Percentiles rank a stretch among this genome's conserved stretches.
phyloP scores from a whole-genome alignment of 805 yeast species.

The Brettanomyces naardenensis region DNA sequence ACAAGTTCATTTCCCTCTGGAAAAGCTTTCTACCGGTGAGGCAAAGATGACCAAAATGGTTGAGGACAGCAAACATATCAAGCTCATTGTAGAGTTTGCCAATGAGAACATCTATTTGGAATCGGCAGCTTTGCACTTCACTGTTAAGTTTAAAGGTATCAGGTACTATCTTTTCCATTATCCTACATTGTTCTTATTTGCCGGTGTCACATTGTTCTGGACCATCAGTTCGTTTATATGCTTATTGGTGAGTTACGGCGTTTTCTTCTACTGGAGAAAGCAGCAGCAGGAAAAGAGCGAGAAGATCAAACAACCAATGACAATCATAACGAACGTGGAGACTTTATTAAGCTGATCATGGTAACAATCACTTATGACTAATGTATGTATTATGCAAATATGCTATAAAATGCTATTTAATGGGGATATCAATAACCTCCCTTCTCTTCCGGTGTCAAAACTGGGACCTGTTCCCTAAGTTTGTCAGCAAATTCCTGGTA shows the following conservation, averaged over 20 bases:
- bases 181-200: conserved; percentile 24
- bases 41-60: background rate
- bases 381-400: background rate
- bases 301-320: background rate
- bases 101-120: conserved; percentile 11
- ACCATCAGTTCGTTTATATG: conserved; percentile 24
- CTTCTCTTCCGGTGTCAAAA: background rate
- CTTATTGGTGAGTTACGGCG: conserved; percentile 7
- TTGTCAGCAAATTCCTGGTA: background rate
- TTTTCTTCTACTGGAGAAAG: conserved; percentile 1
- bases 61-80: conserved; percentile 11
- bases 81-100: conserved; percentile 17
- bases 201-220: conserved; percentile 35
- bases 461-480: background rate
- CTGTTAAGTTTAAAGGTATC: conserved; percentile 34
- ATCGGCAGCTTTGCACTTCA: conserved; percentile 16
- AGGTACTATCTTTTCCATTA: conserved; percentile 33
- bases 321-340: background rate
- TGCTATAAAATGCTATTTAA: background rate
- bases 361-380: background rate
- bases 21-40: conserved; percentile 1
- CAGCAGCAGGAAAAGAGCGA: background rate
- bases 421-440: background rate
- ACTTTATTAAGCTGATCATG: background rate
- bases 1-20: conserved; percentile 2